Percentiles rank a stretch among this genome's conserved stretches.
phyloP scores from a whole-genome alignment of 768 basidiomycete genomes.

The Russula olivacea region DNA sequence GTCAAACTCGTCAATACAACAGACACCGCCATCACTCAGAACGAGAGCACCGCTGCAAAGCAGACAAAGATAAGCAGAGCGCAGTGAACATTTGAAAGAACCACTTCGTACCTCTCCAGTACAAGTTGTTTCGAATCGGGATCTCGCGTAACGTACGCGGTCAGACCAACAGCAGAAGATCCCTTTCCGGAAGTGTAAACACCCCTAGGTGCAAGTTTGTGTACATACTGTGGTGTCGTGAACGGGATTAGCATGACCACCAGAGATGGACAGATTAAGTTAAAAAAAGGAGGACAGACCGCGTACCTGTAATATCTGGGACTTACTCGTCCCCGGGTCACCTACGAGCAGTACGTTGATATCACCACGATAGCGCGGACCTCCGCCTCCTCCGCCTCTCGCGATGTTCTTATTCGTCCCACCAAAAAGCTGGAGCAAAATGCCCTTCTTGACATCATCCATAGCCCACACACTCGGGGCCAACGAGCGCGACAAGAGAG shows the following conservation, averaged over 20 bases:
- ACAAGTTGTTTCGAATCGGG: conserved; percentile 98
- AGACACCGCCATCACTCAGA: conserved; percentile 92
- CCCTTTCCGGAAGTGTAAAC: conserved; percentile 98
- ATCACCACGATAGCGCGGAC: conserved; percentile 94
- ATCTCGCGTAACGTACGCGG: conserved; percentile 96
- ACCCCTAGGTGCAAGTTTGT: conserved; percentile 96
- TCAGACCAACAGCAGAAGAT: conserved; percentile 96
- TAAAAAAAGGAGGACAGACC: neutral
- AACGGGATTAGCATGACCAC: conserved; percentile 14
- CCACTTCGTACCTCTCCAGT: conserved; percentile 68
- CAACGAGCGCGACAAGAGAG: conserved; percentile 73
- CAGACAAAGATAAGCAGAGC: neutral
- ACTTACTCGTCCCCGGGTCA: conserved; percentile 96
- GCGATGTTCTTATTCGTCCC: conserved; percentile 96
- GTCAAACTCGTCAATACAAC: conserved; percentile 99
- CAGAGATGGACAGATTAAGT: conserved; percentile 1
- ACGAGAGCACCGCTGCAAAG: conserved; percentile 79
- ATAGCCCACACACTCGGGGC: conserved; percentile 97
- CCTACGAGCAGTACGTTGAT: conserved; percentile 97
- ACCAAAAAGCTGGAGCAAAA: conserved; percentile 91
- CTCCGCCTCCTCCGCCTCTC: conserved; percentile 89
- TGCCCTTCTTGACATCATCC: conserved; percentile 99
- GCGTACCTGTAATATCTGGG: conserved; percentile 84
- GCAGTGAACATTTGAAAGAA: neutral
- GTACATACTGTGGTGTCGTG: conserved; percentile 68